phyloP scores from a whole-genome alignment of 305 asterid species.

The Rubia tinctorum region DNA sequence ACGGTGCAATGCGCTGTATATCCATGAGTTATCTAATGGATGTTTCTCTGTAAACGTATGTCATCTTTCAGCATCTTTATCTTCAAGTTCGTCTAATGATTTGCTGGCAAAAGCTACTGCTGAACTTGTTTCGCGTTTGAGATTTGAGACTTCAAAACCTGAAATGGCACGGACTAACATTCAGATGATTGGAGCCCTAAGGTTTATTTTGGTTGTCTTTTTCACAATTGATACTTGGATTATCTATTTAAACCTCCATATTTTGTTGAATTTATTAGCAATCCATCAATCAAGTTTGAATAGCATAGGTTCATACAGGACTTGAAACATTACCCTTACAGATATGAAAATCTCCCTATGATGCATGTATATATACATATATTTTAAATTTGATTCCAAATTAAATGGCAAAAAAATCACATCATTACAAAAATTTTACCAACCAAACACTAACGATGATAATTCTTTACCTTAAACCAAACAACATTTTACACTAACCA shows the following conservation, averaged over 20 bases:
- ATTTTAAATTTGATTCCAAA: too few species aligned
- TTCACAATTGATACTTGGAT: slow-evolving; percentile 21
- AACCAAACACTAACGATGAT: too few species aligned
- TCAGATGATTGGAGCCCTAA: slow-evolving; percentile 96
- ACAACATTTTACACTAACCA: too few species aligned
- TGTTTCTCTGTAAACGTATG: slow-evolving; percentile 15
- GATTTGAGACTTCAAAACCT: slow-evolving; percentile 56
- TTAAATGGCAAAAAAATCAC: too few species aligned
- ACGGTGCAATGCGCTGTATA: neutral
- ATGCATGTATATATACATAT: too few species aligned
- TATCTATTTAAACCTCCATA: slow-evolving; percentile 9
- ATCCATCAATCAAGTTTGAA: neutral
- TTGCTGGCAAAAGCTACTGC: slow-evolving; percentile 85
- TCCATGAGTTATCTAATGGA: neutral
- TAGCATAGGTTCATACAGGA: neutral
- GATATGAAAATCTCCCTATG: neutral
- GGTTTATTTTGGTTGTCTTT: slow-evolving; percentile 34
- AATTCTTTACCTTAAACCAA: too few species aligned
- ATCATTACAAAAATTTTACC: too few species aligned
- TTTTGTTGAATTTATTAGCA: neutral
- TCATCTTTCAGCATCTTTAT: slow-evolving; percentile 72
- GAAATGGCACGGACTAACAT: slow-evolving; percentile 93
- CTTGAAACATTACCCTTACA: neutral
- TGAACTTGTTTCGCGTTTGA: slow-evolving; percentile 74
- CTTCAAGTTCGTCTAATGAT: slow-evolving; percentile 98